A percentile compares a stretch with the other conserved stretches of the same genome.
Conservation (phyloP, 805 yeast species). For the Hanseniaspora clermontiae region DNA sequence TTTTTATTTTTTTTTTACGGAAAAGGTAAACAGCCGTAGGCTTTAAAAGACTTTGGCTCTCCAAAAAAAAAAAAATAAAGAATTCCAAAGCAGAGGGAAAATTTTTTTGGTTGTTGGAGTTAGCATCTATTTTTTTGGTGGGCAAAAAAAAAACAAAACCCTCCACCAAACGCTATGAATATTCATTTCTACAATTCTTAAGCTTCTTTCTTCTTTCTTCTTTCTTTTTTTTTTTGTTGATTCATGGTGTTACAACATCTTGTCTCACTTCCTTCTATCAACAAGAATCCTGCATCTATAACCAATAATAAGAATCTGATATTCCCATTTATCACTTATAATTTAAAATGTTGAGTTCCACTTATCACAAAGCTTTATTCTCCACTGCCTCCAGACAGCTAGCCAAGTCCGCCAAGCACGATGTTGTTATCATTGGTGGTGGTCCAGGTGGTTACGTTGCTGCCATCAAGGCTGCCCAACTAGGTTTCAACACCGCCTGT, state of each 20-base stretch:
- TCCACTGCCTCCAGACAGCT: constrained; percentile 15
- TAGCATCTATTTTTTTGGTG: background rate
- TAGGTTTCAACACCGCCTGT: constrained; percentile 90
- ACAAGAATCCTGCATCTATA: too few relatives aligned
- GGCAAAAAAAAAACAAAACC: background rate
- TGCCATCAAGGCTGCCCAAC: constrained; percentile 96
- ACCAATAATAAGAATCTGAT: background rate
- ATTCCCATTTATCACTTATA: background rate
- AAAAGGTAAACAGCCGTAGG: constrained; percentile 4
- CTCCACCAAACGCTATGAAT: too few relatives aligned
- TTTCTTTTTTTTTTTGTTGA: too few relatives aligned
- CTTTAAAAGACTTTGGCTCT: background rate
- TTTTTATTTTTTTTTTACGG: background rate
- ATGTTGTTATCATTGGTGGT: constrained; percentile 91
- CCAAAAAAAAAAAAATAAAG: too few relatives aligned
- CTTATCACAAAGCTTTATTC: constrained; percentile 13
- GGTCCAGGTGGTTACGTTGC: constrained; percentile 99
- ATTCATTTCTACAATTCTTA: background rate
- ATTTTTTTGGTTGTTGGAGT: background rate
- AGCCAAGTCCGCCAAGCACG: constrained; percentile 45
- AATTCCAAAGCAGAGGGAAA: background rate
- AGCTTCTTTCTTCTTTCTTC: too few relatives aligned
- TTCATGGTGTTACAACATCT: too few relatives aligned
- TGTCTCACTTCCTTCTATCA: too few relatives aligned
- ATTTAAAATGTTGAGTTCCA: constrained; percentile 12